Evolutionary conservation across 257 asterid species (phyloP), one percentile per base, ranked within the genome.

Genomic region (Nicotiana undulata): DNA sequence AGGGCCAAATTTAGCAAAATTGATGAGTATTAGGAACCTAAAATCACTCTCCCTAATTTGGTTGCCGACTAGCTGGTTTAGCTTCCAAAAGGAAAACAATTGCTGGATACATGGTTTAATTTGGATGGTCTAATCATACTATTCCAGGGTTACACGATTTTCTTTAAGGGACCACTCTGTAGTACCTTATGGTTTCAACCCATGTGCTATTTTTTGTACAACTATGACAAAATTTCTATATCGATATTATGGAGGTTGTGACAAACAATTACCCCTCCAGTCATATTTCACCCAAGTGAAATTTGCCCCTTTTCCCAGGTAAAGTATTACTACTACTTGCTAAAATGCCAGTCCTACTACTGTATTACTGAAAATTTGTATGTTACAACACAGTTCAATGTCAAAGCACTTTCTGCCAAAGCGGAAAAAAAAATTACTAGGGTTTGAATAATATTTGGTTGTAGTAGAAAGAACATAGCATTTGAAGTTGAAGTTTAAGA

Each of bases 121-220:
- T 75, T 79, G 74, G 80, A 75, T 60, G 60, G 79, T 82, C 66
- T 58, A 76, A 80, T 74, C 81, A 86, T 32, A 68, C 56, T 51
- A 80, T 80, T 76, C 78, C 5, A 74, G 24, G 83, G 51, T 59
- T 60, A 28, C 77, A 49, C 76, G 81, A 80, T 63, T 81, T 84
- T 70, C 37, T 28, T 1, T 18, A 75, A 24, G 85, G 89, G 87
- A 63, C 86, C 89, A 84, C 81, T 59, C 0, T 65, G 46, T 67
- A 79, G 83, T 76, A 86, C 85, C 67, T 22, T 60, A 22, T 82
- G 74, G 74, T 56, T 80, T 84, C 87, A 68, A 66, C 83, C 89
- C 89, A 84, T 84, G 89, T 84, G 86, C 84, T 64, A 66, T 55
- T 65, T 68, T 82, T 78, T 34, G 75, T 74, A 81, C 81, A 75